Base-by-base conservation (phyloP, 2,329 filamentous ascomycete species). In the Colletotrichum nymphaeae region DNA sequence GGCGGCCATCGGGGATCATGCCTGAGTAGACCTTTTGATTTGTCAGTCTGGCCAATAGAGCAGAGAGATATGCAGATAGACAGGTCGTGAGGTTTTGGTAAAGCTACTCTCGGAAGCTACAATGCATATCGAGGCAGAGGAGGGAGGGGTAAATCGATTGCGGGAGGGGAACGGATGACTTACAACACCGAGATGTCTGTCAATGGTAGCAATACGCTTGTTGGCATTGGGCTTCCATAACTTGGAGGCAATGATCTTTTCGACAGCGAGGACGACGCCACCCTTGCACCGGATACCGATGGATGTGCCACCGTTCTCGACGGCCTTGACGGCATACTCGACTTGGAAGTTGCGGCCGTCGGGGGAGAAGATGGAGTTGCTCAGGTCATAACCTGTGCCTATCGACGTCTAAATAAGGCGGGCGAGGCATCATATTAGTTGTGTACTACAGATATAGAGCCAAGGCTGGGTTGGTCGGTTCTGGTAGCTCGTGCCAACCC, bases 261-360 rank as follows among this genome's bases (percentile, higher is more conserved):
- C 97, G 75, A 98, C 93, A 55, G 97, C 97, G 77, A 99, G 90
- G 76, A 99, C 95, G 66, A 99, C 94, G 76, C 97, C 97, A 84
- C 98, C 95, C 87, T 97, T 98, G 90, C 95, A 98, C 83, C 95
- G 91, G 85, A 99, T 98, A 78, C 97, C 97, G 84, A 99, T 92
- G 67, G 95, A 95, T 68, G 97, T 99, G 81, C 97, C 96, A 77
- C 96, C 97, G 81, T 97, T 98, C 88, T 99, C 97, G 76, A 99
- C 97, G 69, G 97, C 97, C 89, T 99, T 99, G 79, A 97, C 93
- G 78, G 97, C 97, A 84, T 99, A 99, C 89, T 99, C 97, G 84
- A 97, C 95, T 86, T 99, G 97, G 86, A 99, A 99, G 86, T 99
- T 99, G 79, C 97, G 94, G 82, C 97, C 97, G 87, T 99, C 97